A percentile compares a stretch with the other conserved stretches of the same genome.
phyloP scores from a whole-genome alignment of 345 rosid species.

The Carallia pectinifolia region DNA sequence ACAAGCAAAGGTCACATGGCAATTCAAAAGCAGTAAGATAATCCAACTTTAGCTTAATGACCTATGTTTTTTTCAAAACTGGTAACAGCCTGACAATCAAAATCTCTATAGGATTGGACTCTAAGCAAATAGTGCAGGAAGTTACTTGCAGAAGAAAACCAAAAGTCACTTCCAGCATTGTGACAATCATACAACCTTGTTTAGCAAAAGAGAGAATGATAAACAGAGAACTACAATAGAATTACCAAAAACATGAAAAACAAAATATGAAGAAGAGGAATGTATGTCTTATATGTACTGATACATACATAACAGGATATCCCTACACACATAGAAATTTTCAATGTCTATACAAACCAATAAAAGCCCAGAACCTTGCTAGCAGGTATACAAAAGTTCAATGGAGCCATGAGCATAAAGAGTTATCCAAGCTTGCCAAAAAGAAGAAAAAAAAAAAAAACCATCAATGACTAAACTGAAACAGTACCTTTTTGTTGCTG shows the following conservation, averaged over 20 bases:
- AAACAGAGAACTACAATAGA: no score
- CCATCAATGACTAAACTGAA: constrained; percentile 15
- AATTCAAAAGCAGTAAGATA: background rate
- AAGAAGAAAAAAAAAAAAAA: no score
- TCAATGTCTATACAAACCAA: background rate
- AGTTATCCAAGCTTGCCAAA: constrained; percentile 3
- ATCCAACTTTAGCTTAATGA: background rate
- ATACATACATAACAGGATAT: background rate
- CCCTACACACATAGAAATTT: background rate
- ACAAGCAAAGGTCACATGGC: background rate
- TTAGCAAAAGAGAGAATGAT: no score
- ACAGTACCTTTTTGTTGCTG: constrained; percentile 43
- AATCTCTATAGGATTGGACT: no score
- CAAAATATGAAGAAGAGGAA: no score
- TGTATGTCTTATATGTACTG: background rate
- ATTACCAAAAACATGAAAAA: no score
- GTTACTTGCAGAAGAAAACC: no score
- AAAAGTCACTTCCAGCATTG: no score
- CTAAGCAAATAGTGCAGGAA: no score
- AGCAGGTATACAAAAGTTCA: background rate
- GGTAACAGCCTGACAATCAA: no score
- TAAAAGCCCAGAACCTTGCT: background rate
- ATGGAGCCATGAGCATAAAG: background rate
- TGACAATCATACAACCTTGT: no score
- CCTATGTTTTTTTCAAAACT: no score